Evolutionary conservation across 805 yeast genomes (phyloP).

Genomic region (Brettanomyces anomalus): DNA sequence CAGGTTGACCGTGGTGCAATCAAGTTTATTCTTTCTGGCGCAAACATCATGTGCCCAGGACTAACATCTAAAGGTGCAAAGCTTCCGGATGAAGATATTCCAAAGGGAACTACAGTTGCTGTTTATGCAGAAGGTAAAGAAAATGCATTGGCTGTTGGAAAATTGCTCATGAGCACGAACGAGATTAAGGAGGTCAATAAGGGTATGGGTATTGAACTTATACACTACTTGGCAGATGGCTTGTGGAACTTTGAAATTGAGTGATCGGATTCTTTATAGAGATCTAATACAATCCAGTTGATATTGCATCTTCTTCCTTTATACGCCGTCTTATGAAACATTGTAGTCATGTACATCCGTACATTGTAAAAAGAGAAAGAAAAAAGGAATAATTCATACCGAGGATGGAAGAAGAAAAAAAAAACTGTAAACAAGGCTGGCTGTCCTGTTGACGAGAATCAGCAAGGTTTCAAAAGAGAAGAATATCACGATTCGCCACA

Average conservation of each 20-base stretch:
- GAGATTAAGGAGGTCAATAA: slow-evolving; percentile 78
- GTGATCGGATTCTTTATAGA: slow-evolving; percentile 11
- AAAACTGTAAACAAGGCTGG: no score
- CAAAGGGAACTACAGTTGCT: slow-evolving; percentile 63
- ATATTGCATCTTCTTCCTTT: no score
- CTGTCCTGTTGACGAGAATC: no score
- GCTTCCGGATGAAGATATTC: slow-evolving; percentile 65
- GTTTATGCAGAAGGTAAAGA: slow-evolving; percentile 92
- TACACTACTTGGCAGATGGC: slow-evolving; percentile 85
- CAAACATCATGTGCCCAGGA: slow-evolving; percentile 96
- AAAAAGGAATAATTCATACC: no score
- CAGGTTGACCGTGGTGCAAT: slow-evolving; percentile 95
- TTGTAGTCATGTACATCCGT: no score
- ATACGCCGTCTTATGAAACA: no score
- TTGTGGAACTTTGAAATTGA: slow-evolving; percentile 60
- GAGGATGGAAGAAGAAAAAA: no score
- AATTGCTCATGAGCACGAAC: slow-evolving; percentile 76
- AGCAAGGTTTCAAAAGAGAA: no score
- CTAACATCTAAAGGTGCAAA: slow-evolving; percentile 78
- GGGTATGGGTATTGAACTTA: slow-evolving; percentile 81
- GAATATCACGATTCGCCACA: no score
- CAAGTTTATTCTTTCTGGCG: slow-evolving; percentile 90
- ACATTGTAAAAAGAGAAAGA: no score
- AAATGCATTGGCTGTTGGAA: slow-evolving; percentile 85
- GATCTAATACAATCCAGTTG: not conserved